Evolutionary conservation across 1,139 yeast genomes (phyloP), one percentile per base, ranked within the genome.

Genomic region (Petasospora fabianii): DNA sequence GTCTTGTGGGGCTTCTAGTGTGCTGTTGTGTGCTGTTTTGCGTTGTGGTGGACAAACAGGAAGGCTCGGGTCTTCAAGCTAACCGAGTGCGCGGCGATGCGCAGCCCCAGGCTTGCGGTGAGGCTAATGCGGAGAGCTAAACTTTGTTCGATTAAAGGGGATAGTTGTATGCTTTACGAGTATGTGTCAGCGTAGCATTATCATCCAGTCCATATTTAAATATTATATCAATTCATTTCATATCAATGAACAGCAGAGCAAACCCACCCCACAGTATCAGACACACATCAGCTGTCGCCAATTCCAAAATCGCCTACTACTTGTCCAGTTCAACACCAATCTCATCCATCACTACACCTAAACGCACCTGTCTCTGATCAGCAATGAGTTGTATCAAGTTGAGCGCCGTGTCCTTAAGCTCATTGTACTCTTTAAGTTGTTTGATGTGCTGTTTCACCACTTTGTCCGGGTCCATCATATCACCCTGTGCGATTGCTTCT

Each of bases 361-460:
- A 58, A 34, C 68, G 60, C 17, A 70, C 59, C 35, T 68, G 61
- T 36, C 74, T 59, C 46, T 71, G 76, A 42, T 73, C 76, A 1
- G 80, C 78, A 30, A 75, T 73, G 64, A 73, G 58, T 14, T 69
- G 62, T 17, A 75, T 69, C 44, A 75, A 50, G 6, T 68, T 67
- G 47, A 72, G 53, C 1, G 80, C 77, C 11, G 68, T 64, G 50
- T 73, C 80, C 49, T 68, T 70, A 32, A 74, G 57, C 41, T 73
- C 80, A 47, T 75, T 69, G 54, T 74, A 75, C 41, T 61, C 53
- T 38, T 68, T 67, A 30, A 73, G 53, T 46, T 64, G 63, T 34
- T 56, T 52, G 21, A 73, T 67, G 47, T 75, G 78, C 32, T 56
- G 57, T 39, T 65, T 68, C 18, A 71, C 68, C 1, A 72, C 22